Evolutionary conservation across 345 rosid species (phyloP).

Genomic region (Orychophragmus violaceus): DNA sequence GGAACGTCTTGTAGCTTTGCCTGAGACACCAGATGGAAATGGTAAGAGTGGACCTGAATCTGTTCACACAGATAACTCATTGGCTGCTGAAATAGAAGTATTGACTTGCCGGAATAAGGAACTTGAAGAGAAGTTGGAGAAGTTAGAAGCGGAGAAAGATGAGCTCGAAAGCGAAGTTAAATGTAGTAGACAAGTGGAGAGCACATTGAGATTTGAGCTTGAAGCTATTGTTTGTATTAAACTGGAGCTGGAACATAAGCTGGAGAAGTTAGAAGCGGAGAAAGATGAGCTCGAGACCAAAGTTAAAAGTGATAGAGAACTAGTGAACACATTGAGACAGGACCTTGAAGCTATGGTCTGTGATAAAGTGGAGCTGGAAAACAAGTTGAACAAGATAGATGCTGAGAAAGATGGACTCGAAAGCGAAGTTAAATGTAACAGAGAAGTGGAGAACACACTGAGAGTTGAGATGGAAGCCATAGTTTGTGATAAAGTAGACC

Average conservation of each 20-base stretch:
- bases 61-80: conserved; percentile 22
- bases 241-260: conserved; percentile 39
- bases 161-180: conserved; percentile 36
- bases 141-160: conserved; percentile 34
- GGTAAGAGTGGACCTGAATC: conserved; percentile 29
- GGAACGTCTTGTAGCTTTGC: conserved; percentile 79
- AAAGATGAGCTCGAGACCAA: conserved; percentile 33
- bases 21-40: conserved; percentile 35
- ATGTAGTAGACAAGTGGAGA: conserved; percentile 31
- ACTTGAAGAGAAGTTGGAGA: conserved; percentile 43
- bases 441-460: conserved; percentile 34
- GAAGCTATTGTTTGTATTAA: conserved; percentile 34
- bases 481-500: conserved; percentile 33
- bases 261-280: conserved; percentile 36
- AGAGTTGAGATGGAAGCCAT: conserved; percentile 45
- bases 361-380: conserved; percentile 40
- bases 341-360: conserved; percentile 42
- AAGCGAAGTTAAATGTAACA: conserved; percentile 27
- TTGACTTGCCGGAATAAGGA: conserved; percentile 32
- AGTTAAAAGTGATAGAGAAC: conserved; percentile 30
- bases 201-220: conserved; percentile 43
- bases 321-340: conserved; percentile 35
- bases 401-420: conserved; percentile 38
- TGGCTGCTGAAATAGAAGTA: conserved; percentile 47
- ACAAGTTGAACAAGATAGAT: conserved; percentile 34